phyloP scores from a whole-genome alignment of 1,284 basidiomycete species.

The Kwoniella shivajii region DNA sequence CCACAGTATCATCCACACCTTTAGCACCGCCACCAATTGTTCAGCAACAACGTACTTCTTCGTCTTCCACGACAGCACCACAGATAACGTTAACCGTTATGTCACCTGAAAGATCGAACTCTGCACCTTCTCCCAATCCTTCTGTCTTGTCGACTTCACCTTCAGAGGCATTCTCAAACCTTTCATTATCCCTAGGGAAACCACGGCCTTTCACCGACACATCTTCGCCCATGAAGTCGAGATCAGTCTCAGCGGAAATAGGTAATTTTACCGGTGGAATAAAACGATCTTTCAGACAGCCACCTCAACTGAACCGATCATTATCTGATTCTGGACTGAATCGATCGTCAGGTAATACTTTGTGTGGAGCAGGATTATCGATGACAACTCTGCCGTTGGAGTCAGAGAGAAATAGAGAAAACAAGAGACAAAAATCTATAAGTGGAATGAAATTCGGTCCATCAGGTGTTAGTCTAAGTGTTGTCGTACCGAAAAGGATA shows the following conservation, averaged over 20 bases:
- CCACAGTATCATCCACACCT: conserved; percentile 12
- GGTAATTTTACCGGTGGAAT: conserved; percentile 1
- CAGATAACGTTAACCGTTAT: conserved; percentile 14
- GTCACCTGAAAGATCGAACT: conserved; percentile 11
- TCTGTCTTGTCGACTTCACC: conserved; percentile 5
- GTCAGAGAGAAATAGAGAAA: conserved; percentile 10
- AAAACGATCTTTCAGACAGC: conserved; percentile 9
- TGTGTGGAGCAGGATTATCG: background rate
- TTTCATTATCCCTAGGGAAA: conserved; percentile 18
- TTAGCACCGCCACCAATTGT: conserved; percentile 5
- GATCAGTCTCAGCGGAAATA: background rate
- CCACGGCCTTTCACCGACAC: conserved; percentile 6
- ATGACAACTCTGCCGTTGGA: conserved; percentile 6
- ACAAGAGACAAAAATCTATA: conserved; percentile 9
- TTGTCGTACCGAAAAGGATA: conserved; percentile 17
- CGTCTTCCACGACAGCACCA: conserved; percentile 4
- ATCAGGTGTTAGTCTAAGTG: conserved; percentile 12
- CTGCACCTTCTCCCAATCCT: background rate
- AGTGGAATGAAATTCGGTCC: conserved; percentile 8
- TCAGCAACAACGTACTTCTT: conserved; percentile 6
- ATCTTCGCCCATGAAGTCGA: conserved; percentile 1
- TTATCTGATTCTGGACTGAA: conserved; percentile 11
- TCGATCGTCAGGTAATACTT: background rate
- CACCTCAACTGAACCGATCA: conserved; percentile 12
- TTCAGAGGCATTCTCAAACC: conserved; percentile 20